Evolutionary conservation across 2,329 filamentous ascomycete species (phyloP), one percentile per base, ranked within the genome.

Genomic region (Calonectria pteridis): DNA sequence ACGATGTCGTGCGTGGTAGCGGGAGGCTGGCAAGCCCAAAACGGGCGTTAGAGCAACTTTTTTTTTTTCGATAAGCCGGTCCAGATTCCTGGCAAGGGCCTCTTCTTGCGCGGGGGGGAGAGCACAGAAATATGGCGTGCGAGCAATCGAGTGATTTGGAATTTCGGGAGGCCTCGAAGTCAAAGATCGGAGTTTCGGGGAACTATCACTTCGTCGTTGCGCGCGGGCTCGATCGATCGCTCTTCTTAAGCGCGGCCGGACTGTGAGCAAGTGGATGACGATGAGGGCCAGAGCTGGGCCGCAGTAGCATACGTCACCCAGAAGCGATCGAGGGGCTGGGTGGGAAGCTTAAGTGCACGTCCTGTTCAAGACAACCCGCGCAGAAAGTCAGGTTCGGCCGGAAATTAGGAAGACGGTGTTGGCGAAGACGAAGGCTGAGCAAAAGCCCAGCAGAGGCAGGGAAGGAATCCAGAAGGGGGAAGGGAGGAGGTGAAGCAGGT

Each of bases 231-330:
- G 55, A 67, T 72, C 65, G 65, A 71, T 64, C 40, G 71, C 16
- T 58, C 58, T 37, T 43, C 53, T 40, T 23, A n/a, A 18, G 16
- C 40, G 50, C 13, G 10, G 43, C 33, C 53, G 59, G 59, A 51
- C 50, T 20, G 67, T 46, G 66, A 49, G 51, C 55, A 63, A 50
- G 62, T 71, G 51, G 55, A 73, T 63, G 67, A 70, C 79, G 76
- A 73, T 79, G 72, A 77, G 69, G 71, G 74, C 37, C 71, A 65
- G 67, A 75, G 67, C 55, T 70, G 67, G 62, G 72, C 53, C 59
- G 65, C 67, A 63, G 72, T 78, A 70, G 74, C 70, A 74, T 80
- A 80, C 78, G 78, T 80, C 78, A 80, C 78, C 71, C 66, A 68
- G 58, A 67, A 67, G 69, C 51, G 67, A 69, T 49, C 67, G 70